Percentiles rank a stretch among this genome's conserved stretches.
Conservation (phyloP, 202 grass and related monocot species). For the Hordeum pubiflorum region DNA sequence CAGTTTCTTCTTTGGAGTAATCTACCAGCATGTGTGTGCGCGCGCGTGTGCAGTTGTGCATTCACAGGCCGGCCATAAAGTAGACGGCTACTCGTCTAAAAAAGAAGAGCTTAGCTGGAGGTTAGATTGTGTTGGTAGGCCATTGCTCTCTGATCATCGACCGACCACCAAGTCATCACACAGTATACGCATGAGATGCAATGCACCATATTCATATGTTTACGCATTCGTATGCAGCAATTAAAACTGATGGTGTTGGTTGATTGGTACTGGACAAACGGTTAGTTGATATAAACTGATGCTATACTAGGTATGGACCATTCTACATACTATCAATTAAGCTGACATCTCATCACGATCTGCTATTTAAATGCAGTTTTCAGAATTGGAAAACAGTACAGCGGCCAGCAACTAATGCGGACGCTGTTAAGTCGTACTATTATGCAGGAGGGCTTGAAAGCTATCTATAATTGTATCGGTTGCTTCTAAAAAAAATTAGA, state of each 20-base stretch:
- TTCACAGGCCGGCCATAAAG: conserved; percentile 15
- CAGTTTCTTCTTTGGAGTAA: not conserved
- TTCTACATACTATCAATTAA: not conserved
- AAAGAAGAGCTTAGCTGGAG: not conserved
- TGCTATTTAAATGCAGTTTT: not conserved
- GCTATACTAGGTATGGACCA: conserved; percentile 5
- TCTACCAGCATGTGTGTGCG: not conserved
- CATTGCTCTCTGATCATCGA: conserved; percentile 17
- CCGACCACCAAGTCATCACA: not conserved
- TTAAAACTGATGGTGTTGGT: not conserved
- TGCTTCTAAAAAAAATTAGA: not conserved
- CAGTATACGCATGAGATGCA: not conserved
- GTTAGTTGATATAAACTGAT: not conserved
- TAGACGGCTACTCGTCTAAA: not conserved
- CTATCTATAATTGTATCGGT: not conserved
- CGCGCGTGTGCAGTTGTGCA: not conserved
- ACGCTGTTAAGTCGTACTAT: not conserved
- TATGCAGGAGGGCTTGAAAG: not conserved
- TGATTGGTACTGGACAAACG: not conserved
- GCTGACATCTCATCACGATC: not conserved
- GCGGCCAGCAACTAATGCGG: not conserved
- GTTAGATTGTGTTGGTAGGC: conserved; percentile 23
- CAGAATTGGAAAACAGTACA: not conserved
- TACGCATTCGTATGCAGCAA: not conserved
- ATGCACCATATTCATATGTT: not conserved